Evolutionary conservation across 169 alveolate species (phyloP), one percentile per base, ranked within the genome.

Genomic region (Plasmodium knowlesi): DNA sequence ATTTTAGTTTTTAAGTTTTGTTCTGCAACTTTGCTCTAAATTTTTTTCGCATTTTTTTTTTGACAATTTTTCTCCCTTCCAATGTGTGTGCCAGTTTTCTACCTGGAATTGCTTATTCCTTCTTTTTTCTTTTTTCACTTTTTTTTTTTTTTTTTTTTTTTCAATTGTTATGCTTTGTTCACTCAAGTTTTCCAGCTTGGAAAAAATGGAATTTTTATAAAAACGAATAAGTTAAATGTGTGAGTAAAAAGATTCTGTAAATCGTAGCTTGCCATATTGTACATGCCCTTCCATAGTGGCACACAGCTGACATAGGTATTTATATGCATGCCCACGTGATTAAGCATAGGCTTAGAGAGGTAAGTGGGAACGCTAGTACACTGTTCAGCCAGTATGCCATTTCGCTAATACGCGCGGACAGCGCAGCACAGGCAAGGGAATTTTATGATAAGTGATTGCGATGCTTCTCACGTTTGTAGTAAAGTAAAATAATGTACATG

Each of bases 171-270:
- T 16, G 53, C 28, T 41, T 41, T 28, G 5, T 19, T 71, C 46
- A 39, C 19, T 70, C 34, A 84, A 54, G 73, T 84, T 84, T 84
- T 84, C 78, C 73, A 39, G 37, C 28, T 14, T 5, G 61, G 28
- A 30, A 57, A 54, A 54, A 82, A 82, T 57, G 72, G 10, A 39
- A 19, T 53, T 53, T 53, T 82, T 25, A 16, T 57, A 61, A 82
- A 82, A 54, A 82, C 91, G 81, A 82, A 82, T 82, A 82, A 54
- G 46, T 32, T 82, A 25, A 82, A 82, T n/a, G 70, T 43, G 54
- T 16, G 61, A 14, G 22, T 50, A 82, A 80, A 80, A 82, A 54
- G 43, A 82, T 22, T 16, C 28, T 32, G 43, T 53, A 82, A 2
- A 25, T 28, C 8, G 0, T 14, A 14, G 61, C 61, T 50, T 50